Conservation (phyloP, 1,139 yeast genomes). For the Kodamaea suecica region DNA sequence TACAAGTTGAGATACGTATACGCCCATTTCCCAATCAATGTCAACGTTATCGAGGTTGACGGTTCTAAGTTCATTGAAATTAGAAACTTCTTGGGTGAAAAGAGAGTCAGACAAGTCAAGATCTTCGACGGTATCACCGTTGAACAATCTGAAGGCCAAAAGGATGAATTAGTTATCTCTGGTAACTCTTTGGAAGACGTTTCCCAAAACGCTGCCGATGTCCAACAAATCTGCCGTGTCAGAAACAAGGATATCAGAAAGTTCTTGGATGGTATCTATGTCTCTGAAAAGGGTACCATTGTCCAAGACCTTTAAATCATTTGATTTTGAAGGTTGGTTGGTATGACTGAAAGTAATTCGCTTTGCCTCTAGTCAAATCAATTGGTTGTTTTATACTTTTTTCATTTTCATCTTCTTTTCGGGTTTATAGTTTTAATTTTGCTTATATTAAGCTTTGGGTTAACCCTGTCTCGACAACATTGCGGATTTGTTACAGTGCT, state of each 20-base stretch:
- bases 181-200: constrained; percentile 99
- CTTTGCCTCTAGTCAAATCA: constrained; percentile 25
- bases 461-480: constrained; percentile 33
- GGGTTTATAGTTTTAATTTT: constrained; percentile 32
- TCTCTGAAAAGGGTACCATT: constrained; percentile 91
- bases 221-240: constrained; percentile 97
- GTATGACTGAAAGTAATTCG: background rate
- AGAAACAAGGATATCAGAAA: constrained; percentile 99
- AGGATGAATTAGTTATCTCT: constrained; percentile 88
- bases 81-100: constrained; percentile 99
- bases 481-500: constrained; percentile 56
- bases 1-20: constrained; percentile 99
- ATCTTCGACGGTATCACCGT: constrained; percentile 86
- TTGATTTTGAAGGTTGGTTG: constrained; percentile 13
- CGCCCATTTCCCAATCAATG: constrained; percentile 99
- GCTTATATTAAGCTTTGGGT: constrained; percentile 28
- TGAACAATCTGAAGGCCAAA: constrained; percentile 77
- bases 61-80: constrained; percentile 82
- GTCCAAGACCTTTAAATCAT: constrained; percentile 54
- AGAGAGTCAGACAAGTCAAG: constrained; percentile 85
- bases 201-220: constrained; percentile 97
- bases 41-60: constrained; percentile 75
- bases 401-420: constrained; percentile 15
- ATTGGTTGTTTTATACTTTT: constrained; percentile 7
- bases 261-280: constrained; percentile 99